phyloP scores from a whole-genome alignment of 768 basidiomycete genomes.

The Dacryopinax spathularia region DNA sequence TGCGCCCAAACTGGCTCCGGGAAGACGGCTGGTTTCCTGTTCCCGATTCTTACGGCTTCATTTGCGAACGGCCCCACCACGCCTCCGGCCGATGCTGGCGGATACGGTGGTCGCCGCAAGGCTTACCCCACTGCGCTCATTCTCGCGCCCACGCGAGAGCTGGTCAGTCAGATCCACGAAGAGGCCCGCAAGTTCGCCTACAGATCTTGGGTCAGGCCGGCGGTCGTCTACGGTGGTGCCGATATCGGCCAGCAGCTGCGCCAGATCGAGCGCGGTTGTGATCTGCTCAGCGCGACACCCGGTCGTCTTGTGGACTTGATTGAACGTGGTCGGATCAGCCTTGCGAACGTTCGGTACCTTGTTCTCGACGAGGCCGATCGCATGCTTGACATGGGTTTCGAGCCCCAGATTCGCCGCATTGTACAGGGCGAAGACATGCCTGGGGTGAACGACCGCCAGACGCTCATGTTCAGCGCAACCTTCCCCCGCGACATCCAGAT shows the following conservation, averaged over 20 bases:
- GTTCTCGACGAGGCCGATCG: constrained; percentile 99
- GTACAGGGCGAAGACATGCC: constrained; percentile 99
- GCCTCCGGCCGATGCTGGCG: constrained; percentile 42
- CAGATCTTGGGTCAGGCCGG: constrained; percentile 97
- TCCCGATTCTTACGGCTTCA: constrained; percentile 92
- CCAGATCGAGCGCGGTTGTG: constrained; percentile 88
- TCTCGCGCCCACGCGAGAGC: constrained; percentile 93
- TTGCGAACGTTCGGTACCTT: constrained; percentile 92
- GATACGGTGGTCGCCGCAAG: constrained; percentile 62
- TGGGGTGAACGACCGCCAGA: constrained; percentile 77
- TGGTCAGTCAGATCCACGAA: constrained; percentile 98
- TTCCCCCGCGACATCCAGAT: constrained; percentile 99
- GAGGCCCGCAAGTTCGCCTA: constrained; percentile 99
- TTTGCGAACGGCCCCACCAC: constrained; percentile 69
- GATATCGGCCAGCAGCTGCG: constrained; percentile 94
- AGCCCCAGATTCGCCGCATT: constrained; percentile 95
- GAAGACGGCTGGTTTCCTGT: constrained; percentile 97
- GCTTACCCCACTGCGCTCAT: constrained; percentile 96
- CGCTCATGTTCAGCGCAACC: constrained; percentile 98
- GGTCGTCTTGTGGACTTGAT: constrained; percentile 96
- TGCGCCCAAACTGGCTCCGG: constrained; percentile 98
- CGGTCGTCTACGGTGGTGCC: constrained; percentile 97
- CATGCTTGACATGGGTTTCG: constrained; percentile 99
- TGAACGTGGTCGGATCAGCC: constrained; percentile 90
- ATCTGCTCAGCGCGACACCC: constrained; percentile 90